These are phyloP conservation scores for Dactylellina drechsleri DNA, from an alignment of 2,329 filamentous ascomycete species.

Conservation along the genomic window DNA sequence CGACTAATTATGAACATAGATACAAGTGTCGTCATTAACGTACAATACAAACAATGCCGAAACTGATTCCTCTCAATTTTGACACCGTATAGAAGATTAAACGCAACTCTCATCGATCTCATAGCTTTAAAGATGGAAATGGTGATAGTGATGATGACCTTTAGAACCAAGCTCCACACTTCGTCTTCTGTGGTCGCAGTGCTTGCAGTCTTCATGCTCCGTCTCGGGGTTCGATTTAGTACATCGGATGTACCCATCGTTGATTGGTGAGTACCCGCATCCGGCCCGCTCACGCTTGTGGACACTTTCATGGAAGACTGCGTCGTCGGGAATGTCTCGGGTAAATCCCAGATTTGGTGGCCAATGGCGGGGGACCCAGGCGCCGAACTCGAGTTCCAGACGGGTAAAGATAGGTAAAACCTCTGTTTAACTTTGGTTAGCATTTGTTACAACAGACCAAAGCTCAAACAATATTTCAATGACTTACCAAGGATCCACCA, in stretches of 20 bases:
- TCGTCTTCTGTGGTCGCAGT: slow-evolving; percentile 49
- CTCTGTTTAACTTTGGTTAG: slow-evolving; percentile 57
- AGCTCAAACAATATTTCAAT: not conserved
- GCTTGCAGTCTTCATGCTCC: slow-evolving; percentile 46
- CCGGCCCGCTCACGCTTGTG: slow-evolving; percentile 45
- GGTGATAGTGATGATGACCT: slow-evolving; percentile 31
- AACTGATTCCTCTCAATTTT: not conserved
- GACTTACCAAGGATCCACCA: slow-evolving; percentile 61
- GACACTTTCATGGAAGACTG: slow-evolving; percentile 60
- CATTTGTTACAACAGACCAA: not conserved
- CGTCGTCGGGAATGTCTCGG: slow-evolving; percentile 60
- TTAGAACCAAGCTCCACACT: slow-evolving; percentile 45
- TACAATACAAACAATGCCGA: slow-evolving; percentile 2
- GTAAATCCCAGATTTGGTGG: slow-evolving; percentile 61
- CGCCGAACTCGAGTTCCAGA: slow-evolving; percentile 60
- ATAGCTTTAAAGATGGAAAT: slow-evolving; percentile 11
- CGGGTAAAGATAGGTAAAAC: slow-evolving; percentile 61
- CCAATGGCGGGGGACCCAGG: slow-evolving; percentile 60
- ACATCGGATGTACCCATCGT: slow-evolving; percentile 44
- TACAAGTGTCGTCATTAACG: not conserved
- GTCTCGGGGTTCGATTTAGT: slow-evolving; percentile 36
- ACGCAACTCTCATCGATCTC: not conserved
- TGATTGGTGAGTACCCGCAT: slow-evolving; percentile 42
- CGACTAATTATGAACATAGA: slow-evolving; percentile 6
- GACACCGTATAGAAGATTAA: slow-evolving; percentile 1